Conservation (phyloP, 257 asterid species). For the Solanum boliviense region DNA sequence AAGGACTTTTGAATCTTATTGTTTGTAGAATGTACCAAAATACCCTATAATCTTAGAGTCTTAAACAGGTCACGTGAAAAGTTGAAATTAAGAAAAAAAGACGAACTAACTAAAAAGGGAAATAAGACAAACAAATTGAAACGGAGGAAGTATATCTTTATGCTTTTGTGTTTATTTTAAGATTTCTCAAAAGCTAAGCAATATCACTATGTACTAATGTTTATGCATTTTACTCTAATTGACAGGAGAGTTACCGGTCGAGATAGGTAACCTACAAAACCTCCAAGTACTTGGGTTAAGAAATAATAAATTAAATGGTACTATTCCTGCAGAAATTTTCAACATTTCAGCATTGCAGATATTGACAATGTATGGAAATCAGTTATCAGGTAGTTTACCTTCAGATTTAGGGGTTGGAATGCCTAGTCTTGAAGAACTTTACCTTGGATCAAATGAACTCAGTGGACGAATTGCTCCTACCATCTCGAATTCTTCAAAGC, state of each 20-base stretch:
- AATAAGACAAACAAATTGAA: neutral
- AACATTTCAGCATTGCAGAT: conserved; percentile 2
- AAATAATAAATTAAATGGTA: conserved; percentile 6
- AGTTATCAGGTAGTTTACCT: conserved; percentile 9
- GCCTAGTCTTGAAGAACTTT: neutral
- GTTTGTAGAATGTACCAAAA: neutral
- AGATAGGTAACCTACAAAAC: conserved; percentile 6
- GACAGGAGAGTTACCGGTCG: conserved; percentile 14
- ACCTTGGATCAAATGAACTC: neutral
- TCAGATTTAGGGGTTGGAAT: neutral
- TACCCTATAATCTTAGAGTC: no score
- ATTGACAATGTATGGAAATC: neutral
- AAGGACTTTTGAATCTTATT: no score
- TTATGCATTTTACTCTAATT: neutral
- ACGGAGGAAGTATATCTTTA: neutral
- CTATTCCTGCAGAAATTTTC: conserved; percentile 6
- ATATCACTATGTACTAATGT: neutral
- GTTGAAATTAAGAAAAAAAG: no score
- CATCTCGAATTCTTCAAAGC: conserved; percentile 14
- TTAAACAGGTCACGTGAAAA: neutral
- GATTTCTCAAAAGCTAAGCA: neutral
- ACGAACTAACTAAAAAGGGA: neutral
- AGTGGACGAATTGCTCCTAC: conserved; percentile 12
- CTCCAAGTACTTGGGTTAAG: neutral
- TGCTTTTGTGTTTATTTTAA: neutral